Base-by-base conservation (phyloP, 148 eudicot species). In the Nyssa sinensis region DNA sequence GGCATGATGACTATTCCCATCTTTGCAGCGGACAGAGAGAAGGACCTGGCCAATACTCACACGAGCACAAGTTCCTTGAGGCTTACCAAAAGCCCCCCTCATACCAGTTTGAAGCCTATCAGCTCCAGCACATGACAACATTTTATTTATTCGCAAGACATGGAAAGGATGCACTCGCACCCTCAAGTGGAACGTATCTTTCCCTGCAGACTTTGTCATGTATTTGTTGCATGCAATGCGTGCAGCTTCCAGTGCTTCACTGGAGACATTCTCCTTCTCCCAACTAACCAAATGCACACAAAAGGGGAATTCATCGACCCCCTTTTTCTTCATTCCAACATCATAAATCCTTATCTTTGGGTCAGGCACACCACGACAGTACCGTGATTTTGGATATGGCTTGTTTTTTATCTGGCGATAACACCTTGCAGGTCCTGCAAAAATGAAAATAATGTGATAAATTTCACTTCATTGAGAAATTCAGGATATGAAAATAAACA, bases 31-130 rank as follows among this genome's bases (percentile, higher is more conserved):
- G 3, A 87, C 90, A 64, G 90, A 87, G 5, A 87, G 83, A 9
- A 87, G 83, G 19, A 87, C 90, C 71, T 87, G 90, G 1, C 90
- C 90, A 69, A 87, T 87, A 33, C 86, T 85, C 23, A 87, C 90
- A 32, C 90, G 81, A 21, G 90, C 90, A 81, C 91, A 87, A 2
- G 69, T 69, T 23, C 91, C 86, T 60, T 74, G 86, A 1, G 90
- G 88, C 78, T 87, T 87, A 0, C 90, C 90, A 74, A 87, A 87
- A 74, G 90, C 90, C 17, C 90, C 90, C 71, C 90, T 76, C 90
- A 87, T 85, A 24, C 90, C 90, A 60, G 90, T 87, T 70, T 87
- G 90, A 75, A 87, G 88, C 78, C 90, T 87, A 84, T 87, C 90
- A 78, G 90, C 90, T 4, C 90, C 90, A 69, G 90, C 90, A 81